phyloP scores from a whole-genome alignment of 2,329 filamentous ascomycete species.

The Sordariomycetes sp. region DNA sequence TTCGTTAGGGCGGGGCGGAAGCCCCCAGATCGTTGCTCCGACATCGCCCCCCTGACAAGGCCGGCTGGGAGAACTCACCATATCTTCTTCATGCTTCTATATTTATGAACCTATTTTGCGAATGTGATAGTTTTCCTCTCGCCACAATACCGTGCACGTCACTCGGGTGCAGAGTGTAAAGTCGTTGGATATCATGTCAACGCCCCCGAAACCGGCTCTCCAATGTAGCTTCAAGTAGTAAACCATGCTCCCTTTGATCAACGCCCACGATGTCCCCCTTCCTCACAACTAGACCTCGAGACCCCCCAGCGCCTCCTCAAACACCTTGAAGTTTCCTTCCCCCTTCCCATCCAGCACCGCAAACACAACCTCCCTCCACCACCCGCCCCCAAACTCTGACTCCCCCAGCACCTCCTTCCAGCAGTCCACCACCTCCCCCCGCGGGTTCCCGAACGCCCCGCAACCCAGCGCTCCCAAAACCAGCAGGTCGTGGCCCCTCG shows the following conservation, averaged over 20 bases:
- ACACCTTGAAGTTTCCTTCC: constrained; percentile 39
- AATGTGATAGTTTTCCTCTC: no score
- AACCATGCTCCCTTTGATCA: neutral
- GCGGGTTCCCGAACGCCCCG: constrained; percentile 55
- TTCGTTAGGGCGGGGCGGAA: no score
- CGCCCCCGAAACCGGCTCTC: no score
- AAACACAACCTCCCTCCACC: constrained; percentile 55
- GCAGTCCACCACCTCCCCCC: constrained; percentile 47
- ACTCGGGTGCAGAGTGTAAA: no score
- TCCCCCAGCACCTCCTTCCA: constrained; percentile 53
- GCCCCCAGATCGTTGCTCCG: no score
- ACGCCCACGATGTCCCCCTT: neutral
- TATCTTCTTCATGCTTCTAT: no score
- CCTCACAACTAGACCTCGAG: constrained; percentile 8
- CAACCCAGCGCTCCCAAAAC: constrained; percentile 62
- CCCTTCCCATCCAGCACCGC: constrained; percentile 40
- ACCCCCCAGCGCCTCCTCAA: constrained; percentile 30
- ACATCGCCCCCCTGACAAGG: no score
- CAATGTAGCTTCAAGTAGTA: no score
- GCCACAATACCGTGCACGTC: no score
- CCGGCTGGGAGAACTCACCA: no score
- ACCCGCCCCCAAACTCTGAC: constrained; percentile 49
- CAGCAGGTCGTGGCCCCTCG: constrained; percentile 42
- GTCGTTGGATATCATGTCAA: no score
- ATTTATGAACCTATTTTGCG: no score